Evolutionary conservation across 2,329 filamentous ascomycete genomes (phyloP).

Genomic region (Mycocentrospora acerina): DNA sequence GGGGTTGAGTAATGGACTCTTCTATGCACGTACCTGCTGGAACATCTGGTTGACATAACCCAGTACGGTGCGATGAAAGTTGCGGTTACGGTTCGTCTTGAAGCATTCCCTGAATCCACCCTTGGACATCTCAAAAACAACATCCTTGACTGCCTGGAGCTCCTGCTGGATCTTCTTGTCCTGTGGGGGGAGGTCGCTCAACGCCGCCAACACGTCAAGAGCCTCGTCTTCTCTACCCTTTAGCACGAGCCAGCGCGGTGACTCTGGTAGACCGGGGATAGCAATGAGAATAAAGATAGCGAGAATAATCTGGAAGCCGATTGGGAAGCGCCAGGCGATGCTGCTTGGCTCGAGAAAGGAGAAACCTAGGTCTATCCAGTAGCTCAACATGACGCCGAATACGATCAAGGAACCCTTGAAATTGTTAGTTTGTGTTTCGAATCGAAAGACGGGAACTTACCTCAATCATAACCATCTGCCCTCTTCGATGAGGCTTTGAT

Average conservation of each 20-base stretch:
- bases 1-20: conserved; percentile 42
- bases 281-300: conserved; percentile 57
- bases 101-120: conserved; percentile 59
- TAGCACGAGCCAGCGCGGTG: conserved; percentile 55
- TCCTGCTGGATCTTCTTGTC: conserved; percentile 41
- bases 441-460: conserved; percentile 15
- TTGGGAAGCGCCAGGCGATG: conserved; percentile 52
- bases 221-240: conserved; percentile 52
- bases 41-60: conserved; percentile 50
- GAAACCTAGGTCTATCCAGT: conserved; percentile 48
- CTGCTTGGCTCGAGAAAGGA: conserved; percentile 51
- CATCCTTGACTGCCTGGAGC: conserved; percentile 41
- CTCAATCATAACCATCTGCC: conserved; percentile 51
- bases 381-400: conserved; percentile 47
- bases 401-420: conserved; percentile 52
- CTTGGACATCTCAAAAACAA: conserved; percentile 44
- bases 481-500: conserved; percentile 48
- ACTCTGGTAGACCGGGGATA: conserved; percentile 45
- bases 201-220: conserved; percentile 36
- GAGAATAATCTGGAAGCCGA: conserved; percentile 59
- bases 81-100: conserved; percentile 53
- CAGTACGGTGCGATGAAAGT: conserved; percentile 47
- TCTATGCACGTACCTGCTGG: conserved; percentile 39
- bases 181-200: conserved; percentile 43
- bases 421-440: background rate